Evolutionary conservation across 2,329 filamentous ascomycete species (phyloP), one percentile per base, ranked within the genome.

Genomic region (Triangularia verruculosa): DNA sequence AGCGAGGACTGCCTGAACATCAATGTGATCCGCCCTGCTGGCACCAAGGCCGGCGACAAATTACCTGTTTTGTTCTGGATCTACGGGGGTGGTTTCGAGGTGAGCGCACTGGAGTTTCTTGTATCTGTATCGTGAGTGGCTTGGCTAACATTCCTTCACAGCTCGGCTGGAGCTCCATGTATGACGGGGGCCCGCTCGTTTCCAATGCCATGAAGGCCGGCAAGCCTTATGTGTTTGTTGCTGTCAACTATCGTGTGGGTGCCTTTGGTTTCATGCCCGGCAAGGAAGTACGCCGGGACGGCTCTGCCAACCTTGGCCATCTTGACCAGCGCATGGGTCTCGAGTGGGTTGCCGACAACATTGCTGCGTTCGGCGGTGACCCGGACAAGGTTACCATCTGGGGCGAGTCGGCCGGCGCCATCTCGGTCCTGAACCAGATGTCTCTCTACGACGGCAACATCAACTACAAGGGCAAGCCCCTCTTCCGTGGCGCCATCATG

Each of bases 401-500:
- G 88, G 91, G 91, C 25, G 87, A 93, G 72, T 87, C 83, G 1
- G 88, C 89, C 0, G 88, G 89, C 0, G 78, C 86, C 13, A 92
- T 93, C 66, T 92, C 89, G 0, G 89, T 91, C 1, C 83, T 89
- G 57, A 85, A 93, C 70, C 91, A 94, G 69, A 92, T 92, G 84
- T 78, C 86, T 1, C 78, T 93, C 11, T 92, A 91, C 68, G 83
- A 86, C 32, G 91, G 91, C 6, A 80, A 94, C 74, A 85, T 86
- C 72, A 87, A 79, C 0, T 93, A 93, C 78, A 92, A 93, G 2
- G 89, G 87, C 60, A 86, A 89, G 70, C 80, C 87, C 1, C 80
- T 95, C 0, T 94, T 95, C 82, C 85, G 89, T 25, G 90, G 80
- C 1, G 90, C 80, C 25, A 93, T 94, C 69, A 93, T 95, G 90